Evolutionary conservation across 2,329 filamentous ascomycete species (phyloP), one percentile per base, ranked within the genome.

Genomic region (Aspergillus sp.): DNA sequence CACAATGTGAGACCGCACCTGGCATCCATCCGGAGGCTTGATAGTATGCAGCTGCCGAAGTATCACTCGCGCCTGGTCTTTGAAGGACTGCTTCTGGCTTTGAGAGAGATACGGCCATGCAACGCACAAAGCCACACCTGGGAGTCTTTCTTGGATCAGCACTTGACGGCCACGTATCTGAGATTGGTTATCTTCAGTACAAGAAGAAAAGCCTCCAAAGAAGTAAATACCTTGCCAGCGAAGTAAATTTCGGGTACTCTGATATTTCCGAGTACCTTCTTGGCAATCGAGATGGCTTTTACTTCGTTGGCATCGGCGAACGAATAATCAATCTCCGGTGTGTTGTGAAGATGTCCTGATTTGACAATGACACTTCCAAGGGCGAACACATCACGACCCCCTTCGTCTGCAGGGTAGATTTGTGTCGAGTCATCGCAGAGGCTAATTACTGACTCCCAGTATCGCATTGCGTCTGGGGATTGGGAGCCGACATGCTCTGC

Each of bases 401-500:
- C 68, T 5, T 70, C 65, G 6, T 67, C 60, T 25, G 56, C 64
- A 6, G 62, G 58, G 50, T 73, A 76, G n/a, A 72, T 68, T 19
- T 59, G 52, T 29, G 49, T 57, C 0, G 63, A 60, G 40, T 59
- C 58, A 17, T 60, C 57, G 55, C 70, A 76, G n/a, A 58, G 61
- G 3, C 40, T 50, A 49, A 76, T 5, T 4, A 75, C 66, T 5
- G 74, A 68, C 52, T 81, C 72, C 47, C 92, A 79, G 82, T 86
- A 93, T 25, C 75, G 66, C 20, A 88, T 75, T 54, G 93, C 86
- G 31, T 79, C 49, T n/a, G 36, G 6, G 19, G 53, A 52, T 70
- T 16, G 74, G 61, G 81, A 80, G 17, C 80, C 81, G 34, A 77
- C 77, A 50, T 84, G 75, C 59, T 80, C 77, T 42, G 67, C 68